Base-by-base conservation (phyloP, 2,329 filamentous ascomycete species). In the Stagonosporopsis tanaceti region DNA sequence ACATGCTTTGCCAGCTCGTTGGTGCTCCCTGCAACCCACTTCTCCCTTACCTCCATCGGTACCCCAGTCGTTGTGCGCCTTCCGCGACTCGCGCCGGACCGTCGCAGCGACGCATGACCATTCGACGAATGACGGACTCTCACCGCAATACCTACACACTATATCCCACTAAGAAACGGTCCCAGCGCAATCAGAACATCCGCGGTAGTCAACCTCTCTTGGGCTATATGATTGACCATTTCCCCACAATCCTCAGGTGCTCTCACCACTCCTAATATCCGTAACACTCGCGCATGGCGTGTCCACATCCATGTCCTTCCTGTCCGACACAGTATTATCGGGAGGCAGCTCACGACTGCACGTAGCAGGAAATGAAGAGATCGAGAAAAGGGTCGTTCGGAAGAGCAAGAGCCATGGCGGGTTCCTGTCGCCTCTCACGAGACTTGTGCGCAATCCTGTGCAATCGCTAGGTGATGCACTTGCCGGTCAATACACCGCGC, bases 401-500 rank as follows among this genome's bases (percentile, higher is more conserved):
- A 70, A 67, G 51, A 69, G 63, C 61, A 67, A 67, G 53, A 74
- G 69, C 62, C 67, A 73, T 60, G 68, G 50, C 22, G 64, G 73
- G 24, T 66, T 77, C 32, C 64, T 78, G 20, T 58, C 68, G 14
- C 75, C 77, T 14, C 66, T 79, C 37, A 54, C 75, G 20, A 72
- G 73, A 17, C 64, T 78, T 25, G 73, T 74, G 42, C 68, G 67
- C 55, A 65, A 77, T 46, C 77, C 76, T 4, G 63, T 72, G 9
- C 67, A 64, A 4, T 60, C 69, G n/a, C 41, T 69, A 35, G 52
- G 57, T 28, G 57, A 51, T 47, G 59, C 47, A 20, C 47, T 61
- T 24, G 41, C 53, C 59, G 59, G 41, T 22, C 47, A 48, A 50
- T 53, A 62, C 51, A 61, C 62, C 34, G 64, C 69, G n/a, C 63